Base-by-base conservation (phyloP, 208 protist species). In the Trichomonas tenax region DNA sequence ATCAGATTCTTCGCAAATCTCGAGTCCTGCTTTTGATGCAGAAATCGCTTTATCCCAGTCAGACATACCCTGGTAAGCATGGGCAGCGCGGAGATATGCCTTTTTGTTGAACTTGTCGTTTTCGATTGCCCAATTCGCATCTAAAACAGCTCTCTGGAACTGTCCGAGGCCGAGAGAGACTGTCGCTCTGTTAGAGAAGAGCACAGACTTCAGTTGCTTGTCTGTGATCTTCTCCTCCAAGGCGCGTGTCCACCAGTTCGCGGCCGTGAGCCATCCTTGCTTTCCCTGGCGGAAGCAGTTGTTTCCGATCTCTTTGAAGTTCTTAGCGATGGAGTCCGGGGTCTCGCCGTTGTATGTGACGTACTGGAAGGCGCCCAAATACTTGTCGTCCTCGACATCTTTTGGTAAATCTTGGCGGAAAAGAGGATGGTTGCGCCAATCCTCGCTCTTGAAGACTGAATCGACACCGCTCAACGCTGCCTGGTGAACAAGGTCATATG, bases 251-350 rank as follows among this genome's bases (percentile, higher is more conserved):
- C 86, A 93, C 86, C 86, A 93, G 46, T 48, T 38, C 4, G 86
- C 41, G 2, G 86, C 86, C 8, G 86, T 44, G 26, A 51, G 44
- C 86, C 86, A 93, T 23, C 45, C 45, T 51, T 93, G 86, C 44
- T 93, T 93, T 23, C 86, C 86, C n/a, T 6, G 15, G n/a, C 44
- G 40, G 44, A 48, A 93, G 26, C 41, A 38, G 15, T 93, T 14
- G 17, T 93, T 93, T 34, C 86, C 86, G 9, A 93, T 17, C 31
- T 93, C 86, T 93, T 93, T 93, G 86, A 93, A 93, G 44, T 93
- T 41, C 8, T 36, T 21, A 38, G 86, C 86, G 2, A 93, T 23
- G 17, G 86, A 93, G 44, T 93, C 86, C 2, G 41, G 86, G 34
- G 86, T 93, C 46, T 93, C 86, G 38, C 45, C 45, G n/a, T 93